Evolutionary conservation across 2,329 filamentous ascomycete genomes (phyloP), one percentile per base, ranked within the genome.

Genomic region (Aspergillus terreus): DNA sequence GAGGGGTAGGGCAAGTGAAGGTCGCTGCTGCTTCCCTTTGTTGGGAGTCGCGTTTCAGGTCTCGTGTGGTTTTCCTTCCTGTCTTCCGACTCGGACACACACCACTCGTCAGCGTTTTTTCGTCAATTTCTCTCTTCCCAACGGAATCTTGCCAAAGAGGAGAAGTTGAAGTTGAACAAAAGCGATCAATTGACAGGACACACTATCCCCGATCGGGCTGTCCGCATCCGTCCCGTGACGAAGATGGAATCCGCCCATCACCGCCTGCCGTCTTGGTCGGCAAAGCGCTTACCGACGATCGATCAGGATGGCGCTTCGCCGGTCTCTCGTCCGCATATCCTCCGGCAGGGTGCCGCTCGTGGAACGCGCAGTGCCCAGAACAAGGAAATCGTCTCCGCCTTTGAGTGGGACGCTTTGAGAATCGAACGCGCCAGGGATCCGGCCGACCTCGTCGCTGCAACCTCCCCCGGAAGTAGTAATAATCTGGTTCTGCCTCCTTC

Each of bases 341-440:
- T 56, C 32, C 56, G 59, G 33, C 47, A 54, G 35, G 62, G 60
- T 23, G 58, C 60, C 33, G 60, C 60, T 45, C 58, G 62, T 46
- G 59, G 62, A 30, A 66, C 63, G 36, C 58, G 60, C 51, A 63
- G 63, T 50, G 51, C 40, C 19, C 54, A 7, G 17, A 35, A 44
- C 23, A 50, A 54, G 44, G 54, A 61, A 41, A 36, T 64, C 23
- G 51, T 60, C 42, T 56, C 58, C 45, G 56, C 57, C 25, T 62
- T 61, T 48, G 57, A 60, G 46, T 67, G 63, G 65, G 64, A 65
- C 47, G 64, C 59, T 23, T 51, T 65, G 48, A 47, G 55, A 11
- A 52, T 65, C 32, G 50, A 61, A 47, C 62, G 52, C 38, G 27
- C 53, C 25, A 59, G 51, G 53, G 21, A 14, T 46, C 25, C 49